These are phyloP conservation scores for Aspergillus mulundensis DNA, from an alignment of 495 filamentous ascomycete species.

Conservation along the genomic window DNA sequence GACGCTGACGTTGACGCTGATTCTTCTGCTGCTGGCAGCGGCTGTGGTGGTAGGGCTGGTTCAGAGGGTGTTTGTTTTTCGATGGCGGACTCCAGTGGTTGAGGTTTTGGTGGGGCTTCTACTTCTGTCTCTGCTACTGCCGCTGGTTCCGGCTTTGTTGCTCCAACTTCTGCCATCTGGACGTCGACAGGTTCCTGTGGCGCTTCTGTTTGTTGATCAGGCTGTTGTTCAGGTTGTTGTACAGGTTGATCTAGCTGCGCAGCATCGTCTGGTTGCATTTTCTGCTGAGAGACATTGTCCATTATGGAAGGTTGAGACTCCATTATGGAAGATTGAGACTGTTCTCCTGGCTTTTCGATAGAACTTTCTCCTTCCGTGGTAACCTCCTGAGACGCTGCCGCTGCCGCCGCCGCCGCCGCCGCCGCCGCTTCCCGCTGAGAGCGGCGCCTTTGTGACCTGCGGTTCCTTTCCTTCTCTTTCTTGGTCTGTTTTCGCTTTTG, in stretches of 20 bases:
- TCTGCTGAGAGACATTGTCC: background rate
- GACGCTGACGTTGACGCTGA: background rate
- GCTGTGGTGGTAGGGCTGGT: conserved; percentile 15
- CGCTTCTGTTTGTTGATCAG: background rate
- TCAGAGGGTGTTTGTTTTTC: background rate
- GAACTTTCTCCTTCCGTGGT: background rate
- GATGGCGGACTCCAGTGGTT: background rate
- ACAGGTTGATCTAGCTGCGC: background rate
- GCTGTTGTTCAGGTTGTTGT: background rate
- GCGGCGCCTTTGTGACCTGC: conserved; percentile 2
- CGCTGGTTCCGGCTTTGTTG: background rate
- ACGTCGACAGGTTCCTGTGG: background rate
- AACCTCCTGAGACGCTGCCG: background rate
- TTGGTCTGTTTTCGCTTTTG: conserved; percentile 15
- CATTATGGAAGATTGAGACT: background rate
- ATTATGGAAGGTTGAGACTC: background rate
- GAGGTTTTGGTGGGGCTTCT: background rate
- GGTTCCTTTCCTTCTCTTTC: conserved; percentile 1
- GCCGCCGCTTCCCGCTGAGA: too few relatives aligned
- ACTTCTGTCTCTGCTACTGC: background rate
- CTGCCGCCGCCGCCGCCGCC: too few relatives aligned
- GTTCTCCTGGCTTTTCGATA: background rate
- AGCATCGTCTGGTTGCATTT: background rate
- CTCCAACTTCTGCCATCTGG: conserved; percentile 2
- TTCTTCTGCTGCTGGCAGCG: background rate